Evolutionary conservation across 2,329 filamentous ascomycete genomes (phyloP).

Genomic region (Diaporthe destruens): DNA sequence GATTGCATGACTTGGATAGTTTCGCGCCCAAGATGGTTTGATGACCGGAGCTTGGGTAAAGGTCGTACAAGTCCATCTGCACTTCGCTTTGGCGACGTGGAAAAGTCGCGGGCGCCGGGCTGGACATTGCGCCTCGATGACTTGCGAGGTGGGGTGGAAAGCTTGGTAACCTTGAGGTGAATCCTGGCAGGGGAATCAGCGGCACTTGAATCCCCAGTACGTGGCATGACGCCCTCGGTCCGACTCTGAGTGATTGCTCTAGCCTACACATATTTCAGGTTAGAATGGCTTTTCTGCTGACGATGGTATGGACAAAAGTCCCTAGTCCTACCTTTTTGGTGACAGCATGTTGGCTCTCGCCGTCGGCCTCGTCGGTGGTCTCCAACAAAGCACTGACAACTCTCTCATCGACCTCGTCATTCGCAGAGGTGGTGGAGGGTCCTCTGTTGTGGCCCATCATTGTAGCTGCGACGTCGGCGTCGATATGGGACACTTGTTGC

Average conservation of each 20-base stretch:
- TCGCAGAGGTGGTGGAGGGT: background rate
- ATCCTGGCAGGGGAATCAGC: slow-evolving; percentile 4
- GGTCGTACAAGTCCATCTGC: slow-evolving; percentile 33
- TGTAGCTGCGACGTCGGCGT: background rate
- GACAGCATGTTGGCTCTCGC: background rate
- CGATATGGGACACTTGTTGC: slow-evolving; percentile 27
- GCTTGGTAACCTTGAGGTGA: slow-evolving; percentile 1
- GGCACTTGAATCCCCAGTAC: background rate
- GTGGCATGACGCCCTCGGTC: slow-evolving; percentile 26
- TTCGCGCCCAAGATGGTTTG: slow-evolving; percentile 4
- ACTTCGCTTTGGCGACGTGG: slow-evolving; percentile 22
- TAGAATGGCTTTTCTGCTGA: background rate
- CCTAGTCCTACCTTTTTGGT: slow-evolving; percentile 22
- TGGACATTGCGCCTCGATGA: slow-evolving; percentile 26
- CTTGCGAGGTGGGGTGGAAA: slow-evolving; percentile 27
- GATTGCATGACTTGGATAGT: slow-evolving; percentile 2
- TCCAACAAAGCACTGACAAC: slow-evolving; percentile 39
- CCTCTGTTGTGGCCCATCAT: background rate
- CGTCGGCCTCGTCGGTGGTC: slow-evolving; percentile 24
- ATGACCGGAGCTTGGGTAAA: slow-evolving; percentile 30
- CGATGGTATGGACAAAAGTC: too few relatives aligned
- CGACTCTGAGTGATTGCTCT: slow-evolving; percentile 31
- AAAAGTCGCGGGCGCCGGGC: background rate
- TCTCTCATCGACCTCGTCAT: slow-evolving; percentile 25
- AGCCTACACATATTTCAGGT: background rate